A percentile compares a stretch with the other conserved stretches of the same genome.
Evolutionary conservation across 805 yeast genomes (phyloP).

Genomic region (Zygotorulaspora danielsina): DNA sequence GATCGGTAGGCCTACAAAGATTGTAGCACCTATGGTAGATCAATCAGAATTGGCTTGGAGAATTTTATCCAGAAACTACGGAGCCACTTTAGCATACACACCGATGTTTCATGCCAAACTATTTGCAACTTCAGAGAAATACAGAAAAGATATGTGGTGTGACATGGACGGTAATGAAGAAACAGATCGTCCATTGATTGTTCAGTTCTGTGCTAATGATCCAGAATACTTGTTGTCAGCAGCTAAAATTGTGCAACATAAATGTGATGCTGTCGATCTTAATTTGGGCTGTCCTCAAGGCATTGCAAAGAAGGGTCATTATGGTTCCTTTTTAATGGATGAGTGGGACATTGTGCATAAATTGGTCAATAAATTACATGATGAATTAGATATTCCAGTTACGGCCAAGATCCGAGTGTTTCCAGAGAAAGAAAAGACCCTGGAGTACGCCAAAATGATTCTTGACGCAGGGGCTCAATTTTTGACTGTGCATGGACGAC

Average conservation of each 20-base stretch:
- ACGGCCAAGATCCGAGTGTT: slow-evolving; percentile 93
- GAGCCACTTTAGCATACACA: slow-evolving; percentile 91
- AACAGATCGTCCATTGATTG: slow-evolving; percentile 79
- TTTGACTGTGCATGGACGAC: slow-evolving; percentile 89
- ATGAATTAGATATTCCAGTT: slow-evolving; percentile 75
- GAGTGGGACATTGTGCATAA: slow-evolving; percentile 83
- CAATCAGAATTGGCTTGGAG: slow-evolving; percentile 97
- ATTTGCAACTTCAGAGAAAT: slow-evolving; percentile 79
- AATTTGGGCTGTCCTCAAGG: slow-evolving; percentile 99
- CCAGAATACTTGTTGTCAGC: slow-evolving; percentile 79
- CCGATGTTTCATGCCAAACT: slow-evolving; percentile 95
- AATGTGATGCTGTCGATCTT: slow-evolving; percentile 93
- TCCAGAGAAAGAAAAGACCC: slow-evolving; percentile 75
- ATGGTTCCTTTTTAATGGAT: slow-evolving; percentile 95
- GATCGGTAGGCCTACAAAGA: slow-evolving; percentile 71
- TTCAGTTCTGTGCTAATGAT: slow-evolving; percentile 96
- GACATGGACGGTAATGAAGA: slow-evolving; percentile 65
- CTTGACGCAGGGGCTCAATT: slow-evolving; percentile 93
- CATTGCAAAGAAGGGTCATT: slow-evolving; percentile 89
- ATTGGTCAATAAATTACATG: slow-evolving; percentile 69
- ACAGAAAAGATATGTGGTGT: slow-evolving; percentile 70
- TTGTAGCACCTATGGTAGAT: slow-evolving; percentile 99
- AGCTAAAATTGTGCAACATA: slow-evolving; percentile 71
- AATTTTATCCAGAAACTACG: slow-evolving; percentile 74
- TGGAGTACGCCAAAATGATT: slow-evolving; percentile 85